Evolutionary conservation across 1,284 basidiomycete genomes (phyloP).

Genomic region (Mycosarcoma mackinlayi): DNA sequence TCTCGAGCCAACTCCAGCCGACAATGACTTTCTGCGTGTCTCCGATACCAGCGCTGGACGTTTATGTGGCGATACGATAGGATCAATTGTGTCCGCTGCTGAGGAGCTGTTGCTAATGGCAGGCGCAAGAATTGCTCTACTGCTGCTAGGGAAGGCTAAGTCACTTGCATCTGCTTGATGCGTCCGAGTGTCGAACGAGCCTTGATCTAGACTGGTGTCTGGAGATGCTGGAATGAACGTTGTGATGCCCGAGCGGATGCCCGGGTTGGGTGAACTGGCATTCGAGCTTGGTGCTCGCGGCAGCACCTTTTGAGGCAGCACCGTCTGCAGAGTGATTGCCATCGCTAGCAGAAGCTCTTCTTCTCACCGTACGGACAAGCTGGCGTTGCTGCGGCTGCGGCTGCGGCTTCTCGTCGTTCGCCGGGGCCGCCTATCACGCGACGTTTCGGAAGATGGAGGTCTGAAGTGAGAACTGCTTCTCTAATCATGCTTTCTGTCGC

Average conservation of each 20-base stretch:
- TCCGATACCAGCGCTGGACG: constrained; percentile 1
- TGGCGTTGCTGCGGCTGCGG: too few relatives aligned
- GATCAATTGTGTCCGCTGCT: too few relatives aligned
- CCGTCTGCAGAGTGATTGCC: constrained; percentile 39
- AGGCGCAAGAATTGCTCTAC: background rate
- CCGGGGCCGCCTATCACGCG: too few relatives aligned
- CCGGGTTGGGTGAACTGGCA: constrained; percentile 36
- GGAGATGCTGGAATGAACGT: constrained; percentile 45
- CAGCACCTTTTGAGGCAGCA: constrained; percentile 37
- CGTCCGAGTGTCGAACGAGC: background rate
- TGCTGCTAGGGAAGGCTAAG: background rate
- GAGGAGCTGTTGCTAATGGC: constrained; percentile 11
- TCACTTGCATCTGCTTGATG: background rate
- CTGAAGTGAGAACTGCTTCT: too few relatives aligned
- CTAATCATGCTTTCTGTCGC: too few relatives aligned
- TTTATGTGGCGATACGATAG: background rate
- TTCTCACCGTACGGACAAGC: background rate
- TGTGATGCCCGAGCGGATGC: constrained; percentile 38
- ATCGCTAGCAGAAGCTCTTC: constrained; percentile 3
- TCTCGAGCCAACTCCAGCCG: constrained; percentile 26
- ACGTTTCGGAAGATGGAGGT: too few relatives aligned
- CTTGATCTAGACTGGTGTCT: constrained; percentile 19
- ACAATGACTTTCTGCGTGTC: constrained; percentile 22
- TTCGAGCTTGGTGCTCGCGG: constrained; percentile 39
- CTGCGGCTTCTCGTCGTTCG: too few relatives aligned